These are phyloP conservation scores for Melanomma pulvis-pyrius DNA, from an alignment of 495 filamentous ascomycete species.

Conservation along the genomic window DNA sequence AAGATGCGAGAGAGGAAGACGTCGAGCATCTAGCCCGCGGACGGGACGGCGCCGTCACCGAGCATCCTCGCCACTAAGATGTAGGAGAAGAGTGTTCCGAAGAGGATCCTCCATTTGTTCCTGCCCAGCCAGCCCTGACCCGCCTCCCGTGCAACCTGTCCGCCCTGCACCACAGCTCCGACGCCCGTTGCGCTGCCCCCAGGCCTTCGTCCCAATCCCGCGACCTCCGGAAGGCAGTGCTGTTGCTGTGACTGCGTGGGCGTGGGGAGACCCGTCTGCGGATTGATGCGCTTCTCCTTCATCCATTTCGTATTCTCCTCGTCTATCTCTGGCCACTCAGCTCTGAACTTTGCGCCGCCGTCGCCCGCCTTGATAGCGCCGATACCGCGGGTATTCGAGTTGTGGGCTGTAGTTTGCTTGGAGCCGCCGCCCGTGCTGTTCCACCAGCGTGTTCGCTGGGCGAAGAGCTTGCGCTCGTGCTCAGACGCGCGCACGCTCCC, in stretches of 20 bases:
- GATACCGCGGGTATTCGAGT: slow-evolving; percentile 50
- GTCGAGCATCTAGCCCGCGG: background rate
- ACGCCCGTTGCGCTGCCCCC: slow-evolving; percentile 69
- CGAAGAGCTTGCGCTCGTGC: slow-evolving; percentile 75
- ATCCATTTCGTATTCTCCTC: slow-evolving; percentile 94
- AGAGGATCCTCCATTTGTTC: slow-evolving; percentile 72
- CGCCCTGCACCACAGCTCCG: slow-evolving; percentile 77
- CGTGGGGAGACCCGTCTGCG: slow-evolving; percentile 64
- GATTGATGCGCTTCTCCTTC: slow-evolving; percentile 77
- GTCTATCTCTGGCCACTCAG: slow-evolving; percentile 90
- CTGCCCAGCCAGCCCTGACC: slow-evolving; percentile 78
- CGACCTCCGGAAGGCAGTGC: slow-evolving; percentile 63
- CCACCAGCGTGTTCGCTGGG: slow-evolving; percentile 88
- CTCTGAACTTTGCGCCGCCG: slow-evolving; percentile 84
- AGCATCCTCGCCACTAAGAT: slow-evolving; percentile 76
- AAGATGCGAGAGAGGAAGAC: background rate
- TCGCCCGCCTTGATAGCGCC: slow-evolving; percentile 81
- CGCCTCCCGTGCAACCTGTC: slow-evolving; percentile 71
- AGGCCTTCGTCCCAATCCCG: slow-evolving; percentile 65
- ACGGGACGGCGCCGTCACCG: slow-evolving; percentile 50
- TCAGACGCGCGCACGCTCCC: slow-evolving; percentile 82
- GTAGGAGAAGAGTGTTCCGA: slow-evolving; percentile 72
- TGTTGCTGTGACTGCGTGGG: slow-evolving; percentile 18
- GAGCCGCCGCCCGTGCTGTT: slow-evolving; percentile 95
- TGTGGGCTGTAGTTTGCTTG: slow-evolving; percentile 33